Evolutionary conservation across 768 basidiomycete genomes (phyloP).

Genomic region (Cystofilobasidium bisporidii): DNA sequence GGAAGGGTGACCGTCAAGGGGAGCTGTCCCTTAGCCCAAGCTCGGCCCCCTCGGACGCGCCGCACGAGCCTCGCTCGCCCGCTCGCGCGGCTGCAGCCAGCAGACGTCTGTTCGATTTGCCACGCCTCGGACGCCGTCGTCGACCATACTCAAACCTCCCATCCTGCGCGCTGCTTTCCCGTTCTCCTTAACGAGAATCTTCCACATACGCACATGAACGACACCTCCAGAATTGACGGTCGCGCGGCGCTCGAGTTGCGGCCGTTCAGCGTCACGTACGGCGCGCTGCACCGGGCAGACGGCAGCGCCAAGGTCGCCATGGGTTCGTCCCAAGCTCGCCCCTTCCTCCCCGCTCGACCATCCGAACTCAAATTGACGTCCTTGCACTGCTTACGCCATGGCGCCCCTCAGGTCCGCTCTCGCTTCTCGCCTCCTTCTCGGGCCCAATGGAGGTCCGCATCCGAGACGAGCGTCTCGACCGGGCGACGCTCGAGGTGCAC

Average conservation of each 20-base stretch:
- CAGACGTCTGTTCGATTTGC: too few species aligned
- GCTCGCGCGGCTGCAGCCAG: too few species aligned
- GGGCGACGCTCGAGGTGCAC: constrained; percentile 63
- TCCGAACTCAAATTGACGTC: background rate
- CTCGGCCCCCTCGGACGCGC: too few species aligned
- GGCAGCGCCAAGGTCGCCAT: constrained; percentile 32
- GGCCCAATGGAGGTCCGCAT: constrained; percentile 71
- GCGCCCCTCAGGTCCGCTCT: constrained; percentile 42
- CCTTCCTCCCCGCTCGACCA: background rate
- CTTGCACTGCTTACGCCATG: background rate
- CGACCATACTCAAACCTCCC: too few species aligned
- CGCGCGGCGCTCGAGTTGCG: constrained; percentile 33
- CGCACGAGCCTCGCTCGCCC: too few species aligned
- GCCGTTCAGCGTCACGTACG: constrained; percentile 34
- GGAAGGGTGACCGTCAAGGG: too few species aligned
- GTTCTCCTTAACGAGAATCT: too few species aligned
- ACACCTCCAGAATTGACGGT: constrained; percentile 31
- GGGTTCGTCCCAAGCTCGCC: constrained; percentile 5
- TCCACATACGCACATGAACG: too few species aligned
- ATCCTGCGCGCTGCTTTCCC: too few species aligned
- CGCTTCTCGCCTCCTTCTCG: constrained; percentile 60
- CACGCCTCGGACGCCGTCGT: too few species aligned
- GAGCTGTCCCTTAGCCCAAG: too few species aligned
- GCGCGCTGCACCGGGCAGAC: constrained; percentile 40
- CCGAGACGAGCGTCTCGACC: constrained; percentile 58